Percentiles rank a stretch among this genome's conserved stretches.
These are phyloP conservation scores for Aspergillus hiratsukae DNA, from an alignment of 2,329 filamentous ascomycete species.

Conservation along the genomic window DNA sequence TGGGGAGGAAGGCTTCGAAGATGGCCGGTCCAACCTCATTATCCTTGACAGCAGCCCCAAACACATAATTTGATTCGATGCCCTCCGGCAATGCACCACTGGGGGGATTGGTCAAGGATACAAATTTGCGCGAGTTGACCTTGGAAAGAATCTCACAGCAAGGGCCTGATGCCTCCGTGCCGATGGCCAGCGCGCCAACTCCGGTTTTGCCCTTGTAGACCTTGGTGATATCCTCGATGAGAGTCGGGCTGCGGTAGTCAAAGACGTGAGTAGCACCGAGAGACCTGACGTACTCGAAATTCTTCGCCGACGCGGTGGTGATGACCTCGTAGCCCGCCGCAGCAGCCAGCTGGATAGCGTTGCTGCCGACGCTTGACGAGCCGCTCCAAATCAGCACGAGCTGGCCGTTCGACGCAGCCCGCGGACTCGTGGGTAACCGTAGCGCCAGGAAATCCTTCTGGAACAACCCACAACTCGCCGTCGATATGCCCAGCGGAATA, in stretches of 20 bases:
- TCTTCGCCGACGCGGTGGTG: constrained; percentile 34
- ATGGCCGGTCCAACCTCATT: background rate
- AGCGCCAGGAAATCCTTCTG: constrained; percentile 16
- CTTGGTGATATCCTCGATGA: constrained; percentile 7
- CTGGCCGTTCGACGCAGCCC: background rate
- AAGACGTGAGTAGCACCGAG: constrained; percentile 44
- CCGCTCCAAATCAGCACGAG: constrained; percentile 10
- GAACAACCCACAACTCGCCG: constrained; percentile 19
- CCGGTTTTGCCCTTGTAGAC: constrained; percentile 9
- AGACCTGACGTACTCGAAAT: constrained; percentile 39
- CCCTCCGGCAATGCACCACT: background rate
- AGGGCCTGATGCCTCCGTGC: background rate
- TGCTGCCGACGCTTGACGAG: constrained; percentile 39
- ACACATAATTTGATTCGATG: background rate
- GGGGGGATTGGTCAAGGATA: background rate
- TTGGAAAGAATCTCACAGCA: background rate
- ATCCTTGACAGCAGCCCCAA: background rate
- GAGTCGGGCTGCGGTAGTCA: constrained; percentile 35
- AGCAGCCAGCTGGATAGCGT: constrained; percentile 44
- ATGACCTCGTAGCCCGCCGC: constrained; percentile 39
- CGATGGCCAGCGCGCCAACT: constrained; percentile 11
- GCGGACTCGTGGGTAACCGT: background rate
- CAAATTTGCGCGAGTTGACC: background rate
- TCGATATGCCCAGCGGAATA: constrained; percentile 17
- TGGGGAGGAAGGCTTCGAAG: background rate